Evolutionary conservation across 2,329 filamentous ascomycete species (phyloP).

Genomic region (Fusarium abutilonis): DNA sequence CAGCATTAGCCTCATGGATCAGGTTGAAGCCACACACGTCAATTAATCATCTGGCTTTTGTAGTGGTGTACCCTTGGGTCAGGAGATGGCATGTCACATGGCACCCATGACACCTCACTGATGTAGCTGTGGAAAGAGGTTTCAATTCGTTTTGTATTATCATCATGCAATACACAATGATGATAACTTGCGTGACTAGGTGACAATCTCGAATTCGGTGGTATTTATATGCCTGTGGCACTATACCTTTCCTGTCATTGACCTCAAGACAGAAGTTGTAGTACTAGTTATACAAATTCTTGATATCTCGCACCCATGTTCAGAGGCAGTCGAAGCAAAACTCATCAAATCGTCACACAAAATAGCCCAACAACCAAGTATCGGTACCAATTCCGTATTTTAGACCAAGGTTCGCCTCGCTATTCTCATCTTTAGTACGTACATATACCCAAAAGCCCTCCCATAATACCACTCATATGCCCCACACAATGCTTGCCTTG

Average conservation of each 20-base stretch:
- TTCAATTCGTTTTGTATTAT: too few relatives aligned
- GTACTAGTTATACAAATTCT: too few relatives aligned
- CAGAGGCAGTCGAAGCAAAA: neutral
- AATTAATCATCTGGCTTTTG: slow-evolving; percentile 13
- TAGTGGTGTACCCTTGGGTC: slow-evolving; percentile 15
- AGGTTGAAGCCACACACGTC: slow-evolving; percentile 20
- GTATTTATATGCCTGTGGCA: too few relatives aligned
- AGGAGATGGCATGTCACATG: slow-evolving; percentile 19
- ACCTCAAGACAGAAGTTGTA: too few relatives aligned
- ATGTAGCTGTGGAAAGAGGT: too few relatives aligned
- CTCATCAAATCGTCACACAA: neutral
- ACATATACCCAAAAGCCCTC: slow-evolving; percentile 2
- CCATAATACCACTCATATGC: neutral
- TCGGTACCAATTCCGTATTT: slow-evolving; percentile 12
- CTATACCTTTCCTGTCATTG: too few relatives aligned
- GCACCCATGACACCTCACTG: neutral
- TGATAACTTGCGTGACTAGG: too few relatives aligned
- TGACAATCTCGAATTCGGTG: too few relatives aligned
- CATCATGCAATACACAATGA: too few relatives aligned
- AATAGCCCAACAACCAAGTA: neutral
- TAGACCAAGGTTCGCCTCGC: slow-evolving; percentile 15
- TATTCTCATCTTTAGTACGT: slow-evolving; percentile 5
- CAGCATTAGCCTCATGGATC: neutral
- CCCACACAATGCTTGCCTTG: slow-evolving; percentile 8
- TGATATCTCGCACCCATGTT: neutral